Evolutionary conservation across 441 rosid genomes (phyloP).

Genomic region (Erysimum cheiri): DNA sequence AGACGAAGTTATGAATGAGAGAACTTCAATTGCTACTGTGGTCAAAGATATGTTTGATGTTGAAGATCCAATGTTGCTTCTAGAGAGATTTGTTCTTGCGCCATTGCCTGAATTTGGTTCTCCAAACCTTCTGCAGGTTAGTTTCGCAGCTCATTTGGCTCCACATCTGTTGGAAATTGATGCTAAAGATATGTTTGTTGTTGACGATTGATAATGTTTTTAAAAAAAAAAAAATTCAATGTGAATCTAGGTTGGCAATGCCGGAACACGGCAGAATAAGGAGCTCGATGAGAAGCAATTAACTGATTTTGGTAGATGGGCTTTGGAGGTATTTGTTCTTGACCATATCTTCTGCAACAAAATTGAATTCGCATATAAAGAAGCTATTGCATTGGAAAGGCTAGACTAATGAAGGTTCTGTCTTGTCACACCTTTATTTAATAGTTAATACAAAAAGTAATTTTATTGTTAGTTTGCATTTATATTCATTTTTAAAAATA

Average conservation of each 20-base stretch:
- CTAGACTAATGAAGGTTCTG: not conserved
- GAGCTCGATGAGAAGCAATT: conserved; percentile 89
- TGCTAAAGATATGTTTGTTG: not conserved
- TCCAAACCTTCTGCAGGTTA: conserved; percentile 81
- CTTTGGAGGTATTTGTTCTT: conserved; percentile 86
- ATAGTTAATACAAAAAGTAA: not conserved
- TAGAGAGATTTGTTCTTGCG: conserved; percentile 80
- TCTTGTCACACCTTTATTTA: no score
- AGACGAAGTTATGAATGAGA: conserved; percentile 62
- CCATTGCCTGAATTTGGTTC: conserved; percentile 89
- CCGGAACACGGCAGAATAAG: conserved; percentile 43
- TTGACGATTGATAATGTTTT: not conserved
- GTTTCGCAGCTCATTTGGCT: conserved; percentile 21
- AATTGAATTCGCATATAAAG: conserved; percentile 87
- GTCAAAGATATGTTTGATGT: conserved; percentile 83
- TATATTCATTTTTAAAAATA: not conserved
- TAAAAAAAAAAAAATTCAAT: no score
- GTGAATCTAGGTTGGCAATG: conserved; percentile 67
- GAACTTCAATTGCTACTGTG: conserved; percentile 75
- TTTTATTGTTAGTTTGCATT: not conserved
- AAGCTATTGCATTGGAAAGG: conserved; percentile 78
- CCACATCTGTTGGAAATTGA: not conserved
- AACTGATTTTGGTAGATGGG: conserved; percentile 87
- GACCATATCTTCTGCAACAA: conserved; percentile 88
- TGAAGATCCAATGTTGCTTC: conserved; percentile 74